Conservation (phyloP, 75 land plant species). For the Pinus albicaulis region DNA sequence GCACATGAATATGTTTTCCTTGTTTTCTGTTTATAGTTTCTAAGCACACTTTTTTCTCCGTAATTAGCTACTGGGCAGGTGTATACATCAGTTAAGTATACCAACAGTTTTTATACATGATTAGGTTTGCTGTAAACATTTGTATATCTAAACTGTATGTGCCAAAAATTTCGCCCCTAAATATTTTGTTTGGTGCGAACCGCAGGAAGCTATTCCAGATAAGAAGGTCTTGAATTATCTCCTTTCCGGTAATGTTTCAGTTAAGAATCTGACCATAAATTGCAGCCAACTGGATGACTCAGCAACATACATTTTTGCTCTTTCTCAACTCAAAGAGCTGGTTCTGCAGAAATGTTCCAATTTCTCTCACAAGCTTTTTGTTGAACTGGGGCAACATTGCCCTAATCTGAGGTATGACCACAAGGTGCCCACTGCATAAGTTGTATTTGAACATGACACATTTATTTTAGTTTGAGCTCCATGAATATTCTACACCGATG, state of each 20-base stretch:
- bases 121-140: background rate
- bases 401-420: slow-evolving; percentile 33
- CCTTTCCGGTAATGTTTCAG: slow-evolving; percentile 16
- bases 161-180: background rate
- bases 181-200: background rate
- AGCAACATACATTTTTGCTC: slow-evolving; percentile 15
- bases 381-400: slow-evolving; percentile 35
- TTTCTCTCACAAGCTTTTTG: slow-evolving; percentile 41
- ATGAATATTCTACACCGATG: too few relatives aligned
- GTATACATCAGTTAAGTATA: background rate
- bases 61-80: background rate
- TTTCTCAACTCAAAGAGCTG: slow-evolving; percentile 28
- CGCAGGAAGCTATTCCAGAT: slow-evolving; percentile 38
- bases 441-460: too few relatives aligned
- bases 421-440: too few relatives aligned
- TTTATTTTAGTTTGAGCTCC: too few relatives aligned
- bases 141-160: background rate
- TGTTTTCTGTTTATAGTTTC: background rate
- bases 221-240: slow-evolving; percentile 17
- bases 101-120: too few relatives aligned
- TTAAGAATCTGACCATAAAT: slow-evolving; percentile 39
- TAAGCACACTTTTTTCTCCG: background rate
- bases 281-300: slow-evolving; percentile 46
- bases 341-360: slow-evolving; percentile 34
- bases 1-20: background rate